phyloP scores from a whole-genome alignment of 169 alveolate species.

The Plasmodium gonderi region DNA sequence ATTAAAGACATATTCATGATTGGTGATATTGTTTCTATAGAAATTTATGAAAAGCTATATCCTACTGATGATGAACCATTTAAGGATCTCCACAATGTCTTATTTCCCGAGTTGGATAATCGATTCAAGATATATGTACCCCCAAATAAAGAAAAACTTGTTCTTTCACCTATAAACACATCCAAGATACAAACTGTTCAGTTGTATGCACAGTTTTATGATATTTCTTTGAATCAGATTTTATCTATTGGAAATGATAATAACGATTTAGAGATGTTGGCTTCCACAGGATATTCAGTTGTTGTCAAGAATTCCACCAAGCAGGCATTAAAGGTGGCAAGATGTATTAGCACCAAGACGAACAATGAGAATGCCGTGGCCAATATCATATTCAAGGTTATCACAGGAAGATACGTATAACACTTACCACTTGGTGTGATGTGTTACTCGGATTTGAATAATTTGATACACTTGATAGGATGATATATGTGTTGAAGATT shows the following conservation, averaged over 20 bases:
- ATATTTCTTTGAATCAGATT: slow-evolving; percentile 1
- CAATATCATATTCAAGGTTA: slow-evolving; percentile 18
- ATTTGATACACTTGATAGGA: too few species aligned
- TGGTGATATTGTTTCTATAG: slow-evolving; percentile 40
- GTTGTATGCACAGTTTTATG: slow-evolving; percentile 10
- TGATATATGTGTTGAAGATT: neutral
- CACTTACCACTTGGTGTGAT: neutral
- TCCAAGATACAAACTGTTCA: slow-evolving; percentile 17
- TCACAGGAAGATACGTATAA: slow-evolving; percentile 4
- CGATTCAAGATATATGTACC: slow-evolving; percentile 25
- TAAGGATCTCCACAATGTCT: neutral
- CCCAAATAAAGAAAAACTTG: neutral
- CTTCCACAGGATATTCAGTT: slow-evolving; percentile 50
- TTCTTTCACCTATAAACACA: slow-evolving; percentile 40
- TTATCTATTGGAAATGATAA: slow-evolving; percentile 51
- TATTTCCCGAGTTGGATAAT: neutral
- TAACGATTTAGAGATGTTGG: slow-evolving; percentile 44
- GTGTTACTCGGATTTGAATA: too few species aligned
- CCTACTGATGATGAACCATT: slow-evolving; percentile 3
- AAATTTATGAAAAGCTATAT: slow-evolving; percentile 9
- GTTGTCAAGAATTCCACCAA: slow-evolving; percentile 24
- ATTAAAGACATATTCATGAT: slow-evolving; percentile 19
- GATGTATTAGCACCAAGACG: slow-evolving; percentile 26
- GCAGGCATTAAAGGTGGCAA: neutral
- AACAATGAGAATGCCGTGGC: slow-evolving; percentile 56